Evolutionary conservation across 768 basidiomycete genomes (phyloP), one percentile per base, ranked within the genome.

Genomic region (Mycena rebaudengoi): DNA sequence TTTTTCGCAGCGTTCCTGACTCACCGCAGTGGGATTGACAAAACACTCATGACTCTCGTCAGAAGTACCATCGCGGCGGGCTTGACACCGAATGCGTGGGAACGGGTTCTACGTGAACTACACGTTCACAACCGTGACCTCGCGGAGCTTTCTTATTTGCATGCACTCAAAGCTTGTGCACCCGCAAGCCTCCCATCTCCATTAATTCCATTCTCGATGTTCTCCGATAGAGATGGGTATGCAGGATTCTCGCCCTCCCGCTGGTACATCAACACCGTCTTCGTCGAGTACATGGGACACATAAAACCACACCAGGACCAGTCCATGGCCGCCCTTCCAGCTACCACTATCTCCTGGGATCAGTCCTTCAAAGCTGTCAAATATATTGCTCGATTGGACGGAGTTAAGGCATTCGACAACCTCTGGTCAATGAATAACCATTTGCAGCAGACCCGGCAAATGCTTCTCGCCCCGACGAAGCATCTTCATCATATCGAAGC

Each of bases 21-120:
- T n/a, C 56, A 58, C 14, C 45, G 56, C 1, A 58, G 56, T 35
- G 56, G 56, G 1, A 58, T 58, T 16, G 56, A 58, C 45, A 58
- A 58, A n/a, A 58, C 25, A 5, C 16, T 58, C 2, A 7, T 58
- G 13, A 58, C 45, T 3, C 12, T 58, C 6, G 13, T 58, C 10
- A 2, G 56, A 21, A 48, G 29, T 14, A 12, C 25, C 6, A 45
- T 56, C 21, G 54, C 54, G 5, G 41, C 44, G 2, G 43, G 41
- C 3, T 35, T 56, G 32, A 56, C 54, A 2, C 25, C 54, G 8
- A n/a, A 56, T n/a, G 41, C 54, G 1, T 56, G 54, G 54, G 54
- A 56, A 25, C 20, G 33, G 7, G 40, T 56, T 16, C 32, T 56
- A 1, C 54, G 32, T 11, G 54, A 56, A 13, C 21, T 56, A 7